These are phyloP conservation scores for Yarrowia keelungensis DNA, from an alignment of 805 yeast species.

Conservation along the genomic window DNA sequence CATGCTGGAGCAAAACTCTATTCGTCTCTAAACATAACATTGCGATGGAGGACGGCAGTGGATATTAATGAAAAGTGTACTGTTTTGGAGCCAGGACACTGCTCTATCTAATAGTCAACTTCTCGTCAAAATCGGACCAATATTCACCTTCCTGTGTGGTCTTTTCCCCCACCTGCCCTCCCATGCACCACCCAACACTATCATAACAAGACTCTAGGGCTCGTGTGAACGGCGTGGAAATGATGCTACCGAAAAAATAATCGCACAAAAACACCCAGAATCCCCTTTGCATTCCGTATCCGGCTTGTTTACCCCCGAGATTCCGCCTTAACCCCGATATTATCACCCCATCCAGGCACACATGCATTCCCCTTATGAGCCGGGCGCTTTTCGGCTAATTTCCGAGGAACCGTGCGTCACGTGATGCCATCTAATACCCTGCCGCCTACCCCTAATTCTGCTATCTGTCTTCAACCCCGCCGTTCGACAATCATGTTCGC, in stretches of 20 bases:
- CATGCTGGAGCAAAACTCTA: conserved; percentile 13
- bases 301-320: neutral
- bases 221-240: neutral
- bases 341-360: conserved; percentile 6
- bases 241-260: neutral
- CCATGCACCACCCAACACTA: conserved; percentile 6
- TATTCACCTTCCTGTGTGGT: neutral
- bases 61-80: too few species aligned
- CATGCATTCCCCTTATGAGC: neutral
- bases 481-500: neutral
- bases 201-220: neutral
- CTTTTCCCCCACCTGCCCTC: too few species aligned
- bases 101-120: neutral
- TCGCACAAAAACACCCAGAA: neutral
- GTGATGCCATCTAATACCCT: neutral
- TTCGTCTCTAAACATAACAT: neutral
- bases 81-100: neutral
- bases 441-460: neutral
- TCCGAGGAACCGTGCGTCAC: neutral
- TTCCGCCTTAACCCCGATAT: neutral
- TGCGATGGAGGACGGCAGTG: neutral
- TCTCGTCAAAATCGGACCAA: neutral
- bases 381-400: too few species aligned
- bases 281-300: neutral
- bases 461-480: neutral